phyloP scores from a whole-genome alignment of 2,329 filamentous ascomycete species.

The Chaetomium olivaceum region DNA sequence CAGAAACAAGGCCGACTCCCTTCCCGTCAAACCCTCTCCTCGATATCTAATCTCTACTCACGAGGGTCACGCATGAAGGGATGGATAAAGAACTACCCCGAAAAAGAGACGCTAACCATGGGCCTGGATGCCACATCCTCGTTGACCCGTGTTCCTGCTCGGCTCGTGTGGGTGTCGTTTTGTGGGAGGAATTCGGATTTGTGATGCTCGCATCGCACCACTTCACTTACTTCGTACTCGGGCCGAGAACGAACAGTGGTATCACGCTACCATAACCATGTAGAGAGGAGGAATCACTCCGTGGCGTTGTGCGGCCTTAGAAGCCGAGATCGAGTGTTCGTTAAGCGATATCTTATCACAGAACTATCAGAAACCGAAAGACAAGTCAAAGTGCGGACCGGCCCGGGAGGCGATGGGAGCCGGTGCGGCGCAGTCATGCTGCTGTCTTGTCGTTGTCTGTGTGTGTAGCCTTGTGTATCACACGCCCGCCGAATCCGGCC shows the following conservation, averaged over 20 bases:
- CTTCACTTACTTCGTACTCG: too few species aligned
- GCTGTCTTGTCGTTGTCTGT: too few species aligned
- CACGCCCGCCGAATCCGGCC: not conserved
- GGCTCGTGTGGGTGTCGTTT: not conserved
- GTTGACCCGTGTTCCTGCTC: not conserved
- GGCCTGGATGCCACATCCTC: not conserved
- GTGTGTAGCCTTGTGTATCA: not conserved
- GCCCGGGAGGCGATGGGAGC: not conserved
- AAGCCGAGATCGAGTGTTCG: not conserved
- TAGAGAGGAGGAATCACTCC: not conserved
- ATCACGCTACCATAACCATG: not conserved
- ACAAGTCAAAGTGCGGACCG: not conserved
- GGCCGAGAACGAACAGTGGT: not conserved
- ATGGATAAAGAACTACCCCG: not conserved
- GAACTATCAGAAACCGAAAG: not conserved
- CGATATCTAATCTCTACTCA: not conserved
- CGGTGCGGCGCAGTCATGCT: conserved; percentile 2
- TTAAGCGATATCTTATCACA: not conserved
- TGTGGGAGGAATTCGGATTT: too few species aligned
- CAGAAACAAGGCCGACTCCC: not conserved
- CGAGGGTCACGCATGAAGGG: not conserved
- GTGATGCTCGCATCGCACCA: not conserved
- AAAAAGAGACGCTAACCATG: not conserved
- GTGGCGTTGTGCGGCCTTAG: not conserved
- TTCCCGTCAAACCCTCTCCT: not conserved